A percentile compares a stretch with the other conserved stretches of the same genome.
These are phyloP conservation scores for Myxozyma kluyveri DNA, from an alignment of 805 yeast species.

Conservation along the genomic window DNA sequence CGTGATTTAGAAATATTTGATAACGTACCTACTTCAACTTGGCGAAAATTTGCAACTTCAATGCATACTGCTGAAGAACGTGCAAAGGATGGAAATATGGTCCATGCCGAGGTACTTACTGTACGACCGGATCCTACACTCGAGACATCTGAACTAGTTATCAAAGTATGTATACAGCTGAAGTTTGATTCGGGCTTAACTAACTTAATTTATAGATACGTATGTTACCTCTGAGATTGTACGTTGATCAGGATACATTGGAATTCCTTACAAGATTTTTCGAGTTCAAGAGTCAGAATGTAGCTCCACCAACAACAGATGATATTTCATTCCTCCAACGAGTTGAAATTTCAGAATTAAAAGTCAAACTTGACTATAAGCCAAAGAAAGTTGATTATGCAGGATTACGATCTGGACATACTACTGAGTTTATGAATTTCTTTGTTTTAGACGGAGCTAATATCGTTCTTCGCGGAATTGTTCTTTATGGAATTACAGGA, in stretches of 20 bases:
- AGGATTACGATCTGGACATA: constrained; percentile 81
- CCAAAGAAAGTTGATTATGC: constrained; percentile 85
- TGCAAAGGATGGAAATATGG: constrained; percentile 65
- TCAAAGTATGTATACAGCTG: constrained; percentile 42
- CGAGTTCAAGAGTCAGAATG: constrained; percentile 67
- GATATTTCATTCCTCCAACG: constrained; percentile 42
- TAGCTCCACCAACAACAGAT: constrained; percentile 14
- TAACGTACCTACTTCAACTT: constrained; percentile 80
- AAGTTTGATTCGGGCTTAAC: neutral
- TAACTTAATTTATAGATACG: constrained; percentile 12
- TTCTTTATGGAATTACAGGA: constrained; percentile 75
- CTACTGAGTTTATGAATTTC: constrained; percentile 82
- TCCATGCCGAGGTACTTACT: constrained; percentile 51
- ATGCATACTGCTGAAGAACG: constrained; percentile 68
- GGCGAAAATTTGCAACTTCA: constrained; percentile 79
- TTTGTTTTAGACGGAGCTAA: constrained; percentile 85
- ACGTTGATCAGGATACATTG: constrained; percentile 89
- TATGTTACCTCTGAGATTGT: constrained; percentile 72
- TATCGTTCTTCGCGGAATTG: constrained; percentile 58
- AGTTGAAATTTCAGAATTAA: constrained; percentile 49
- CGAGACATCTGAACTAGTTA: constrained; percentile 65
- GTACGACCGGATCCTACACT: constrained; percentile 62
- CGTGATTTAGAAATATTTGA: constrained; percentile 64
- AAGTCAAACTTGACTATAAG: constrained; percentile 78
- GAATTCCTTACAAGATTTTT: constrained; percentile 79